A percentile compares a stretch with the other conserved stretches of the same genome.
Conservation (phyloP, 2,329 filamentous ascomycete species). For the Seiridium cupressi region DNA sequence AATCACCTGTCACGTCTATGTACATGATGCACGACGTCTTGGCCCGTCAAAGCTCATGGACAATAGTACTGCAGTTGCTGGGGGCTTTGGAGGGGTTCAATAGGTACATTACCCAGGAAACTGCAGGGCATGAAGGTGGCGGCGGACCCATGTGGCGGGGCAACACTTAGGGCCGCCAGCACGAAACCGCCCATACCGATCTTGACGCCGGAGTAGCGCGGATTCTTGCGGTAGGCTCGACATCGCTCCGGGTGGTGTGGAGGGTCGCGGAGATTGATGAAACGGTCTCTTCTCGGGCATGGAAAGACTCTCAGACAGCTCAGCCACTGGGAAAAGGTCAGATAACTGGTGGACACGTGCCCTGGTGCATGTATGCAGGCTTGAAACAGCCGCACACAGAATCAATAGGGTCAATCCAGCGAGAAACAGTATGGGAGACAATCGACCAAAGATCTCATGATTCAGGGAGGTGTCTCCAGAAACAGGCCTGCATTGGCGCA, state of each 20-base stretch:
- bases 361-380: not conserved
- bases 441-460: not conserved
- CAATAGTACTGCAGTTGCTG: not conserved
- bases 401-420: not conserved
- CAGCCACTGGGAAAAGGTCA: not conserved
- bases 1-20: not conserved
- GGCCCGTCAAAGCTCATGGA: not conserved
- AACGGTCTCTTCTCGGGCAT: not conserved
- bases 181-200: not conserved
- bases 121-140: not conserved
- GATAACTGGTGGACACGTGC: not conserved
- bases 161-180: not conserved
- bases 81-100: not conserved
- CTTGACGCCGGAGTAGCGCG: not conserved
- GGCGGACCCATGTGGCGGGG: not conserved
- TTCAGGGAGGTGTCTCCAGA: not conserved
- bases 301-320: not conserved
- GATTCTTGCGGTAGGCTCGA: not conserved
- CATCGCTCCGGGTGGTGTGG: not conserved
- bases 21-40: not conserved
- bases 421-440: not conserved
- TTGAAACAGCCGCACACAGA: not conserved
- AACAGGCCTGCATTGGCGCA: no score
- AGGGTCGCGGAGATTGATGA: not conserved
- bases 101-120: not conserved